Conservation (phyloP, 768 basidiomycete species). For the Stropharia rugosoannulata region DNA sequence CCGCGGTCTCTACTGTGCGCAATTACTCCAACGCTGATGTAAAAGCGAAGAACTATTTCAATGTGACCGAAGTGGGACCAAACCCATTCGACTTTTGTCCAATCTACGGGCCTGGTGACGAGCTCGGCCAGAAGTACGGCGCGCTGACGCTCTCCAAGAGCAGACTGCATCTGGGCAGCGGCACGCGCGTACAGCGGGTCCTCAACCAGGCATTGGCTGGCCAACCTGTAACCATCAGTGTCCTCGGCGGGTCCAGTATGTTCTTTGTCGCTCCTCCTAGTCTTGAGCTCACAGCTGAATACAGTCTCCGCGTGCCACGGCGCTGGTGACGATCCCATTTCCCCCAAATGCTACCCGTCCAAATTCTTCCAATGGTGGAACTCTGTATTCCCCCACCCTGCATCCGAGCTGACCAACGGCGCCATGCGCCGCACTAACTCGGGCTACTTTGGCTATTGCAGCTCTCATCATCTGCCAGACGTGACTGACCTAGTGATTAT, state of each 20-base stretch:
- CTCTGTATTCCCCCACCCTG: slow-evolving; percentile 95
- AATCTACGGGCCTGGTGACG: slow-evolving; percentile 78
- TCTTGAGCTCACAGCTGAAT: slow-evolving; percentile 3
- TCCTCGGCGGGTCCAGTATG: slow-evolving; percentile 85
- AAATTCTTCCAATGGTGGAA: slow-evolving; percentile 98
- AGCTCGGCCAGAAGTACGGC: slow-evolving; percentile 78
- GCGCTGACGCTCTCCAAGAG: slow-evolving; percentile 70
- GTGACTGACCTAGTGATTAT: slow-evolving; percentile 91
- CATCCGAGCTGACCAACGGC: slow-evolving; percentile 96
- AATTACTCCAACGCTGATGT: slow-evolving; percentile 47
- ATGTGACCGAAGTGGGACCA: slow-evolving; percentile 49
- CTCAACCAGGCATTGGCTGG: slow-evolving; percentile 83
- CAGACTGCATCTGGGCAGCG: slow-evolving; percentile 75
- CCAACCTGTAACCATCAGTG: slow-evolving; percentile 84
- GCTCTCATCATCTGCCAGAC: slow-evolving; percentile 90
- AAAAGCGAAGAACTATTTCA: slow-evolving; percentile 82
- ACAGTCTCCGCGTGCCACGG: slow-evolving; percentile 93
- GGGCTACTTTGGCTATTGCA: slow-evolving; percentile 95
- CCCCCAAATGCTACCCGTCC: slow-evolving; percentile 87
- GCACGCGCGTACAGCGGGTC: slow-evolving; percentile 78
- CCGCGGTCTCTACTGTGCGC: slow-evolving; percentile 18
- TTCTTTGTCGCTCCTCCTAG: slow-evolving; percentile 14
- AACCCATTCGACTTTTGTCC: slow-evolving; percentile 94
- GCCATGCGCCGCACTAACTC: slow-evolving; percentile 92
- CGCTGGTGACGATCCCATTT: slow-evolving; percentile 87